Evolutionary conservation across 176 grass and related monocot species (phyloP), one percentile per base, ranked within the genome.

Genomic region (Rhynchospora tenuis): DNA sequence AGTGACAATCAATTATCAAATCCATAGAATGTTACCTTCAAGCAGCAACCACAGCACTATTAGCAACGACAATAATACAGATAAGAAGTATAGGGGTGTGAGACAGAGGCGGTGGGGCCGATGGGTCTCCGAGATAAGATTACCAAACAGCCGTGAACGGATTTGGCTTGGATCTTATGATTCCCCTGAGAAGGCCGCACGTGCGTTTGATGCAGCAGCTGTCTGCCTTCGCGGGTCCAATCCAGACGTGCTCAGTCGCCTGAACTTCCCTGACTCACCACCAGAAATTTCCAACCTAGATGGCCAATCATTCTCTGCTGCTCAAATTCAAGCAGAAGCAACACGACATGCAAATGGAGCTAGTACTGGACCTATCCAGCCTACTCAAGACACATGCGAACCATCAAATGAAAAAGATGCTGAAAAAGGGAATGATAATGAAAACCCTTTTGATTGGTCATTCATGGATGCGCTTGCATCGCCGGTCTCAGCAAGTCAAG

Each of bases 151-250:
- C 67, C 83, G 69, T 57, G 29, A 63, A 44, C 14, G 83, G 10
- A 85, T 85, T 44, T 85, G 83, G 83, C 83, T 85, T 6, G 83
- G 83, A 7, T 85, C 83, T 22, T 85, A 76, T 23, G 83, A 85
- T 12, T 8, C 67, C 28, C 68, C 83, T 20, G 83, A 85, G 68
- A 85, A 85, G 70, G 83, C 83, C 4, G 83, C 83, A 15, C 83
- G 83, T 0, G 83, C 83, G 17, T 85, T 66, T 47, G 83, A 85
- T 46, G 83, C 83, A 5, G 83, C 83, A 14, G 83, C 50, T 46
- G 59, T 66, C n/a, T 85, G 83, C 33, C 83, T 85, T 3, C 83
- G 83, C 0, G 83, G 83, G 0, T 57, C 66, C 0, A 6, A 17
- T 9, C 51, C 28, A 0, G 69, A 26, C 3, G n/a, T 75, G 1